A percentile compares a stretch with the other conserved stretches of the same genome.
These are phyloP conservation scores for Erucastrum elatum DNA, from an alignment of 345 rosid species.

Conservation along the genomic window DNA sequence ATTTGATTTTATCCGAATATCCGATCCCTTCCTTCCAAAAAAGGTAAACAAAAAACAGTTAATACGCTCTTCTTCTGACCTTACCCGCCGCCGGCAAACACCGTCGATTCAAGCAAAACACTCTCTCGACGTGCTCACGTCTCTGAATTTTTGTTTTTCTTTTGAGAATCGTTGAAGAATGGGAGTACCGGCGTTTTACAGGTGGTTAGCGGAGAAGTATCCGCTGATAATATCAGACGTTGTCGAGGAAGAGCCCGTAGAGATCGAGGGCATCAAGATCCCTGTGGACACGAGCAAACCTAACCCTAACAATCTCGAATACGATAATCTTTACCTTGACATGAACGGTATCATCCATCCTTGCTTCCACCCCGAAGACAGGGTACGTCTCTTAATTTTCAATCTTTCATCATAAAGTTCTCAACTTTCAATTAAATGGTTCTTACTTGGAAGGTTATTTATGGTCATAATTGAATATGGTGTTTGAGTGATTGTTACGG, in stretches of 20 bases:
- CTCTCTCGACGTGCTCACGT: not conserved
- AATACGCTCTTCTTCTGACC: slow-evolving; percentile 13
- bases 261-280: slow-evolving; percentile 70
- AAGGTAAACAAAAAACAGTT: not conserved
- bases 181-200: slow-evolving; percentile 98
- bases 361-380: slow-evolving; percentile 97
- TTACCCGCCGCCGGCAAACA: slow-evolving; percentile 40
- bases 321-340: slow-evolving; percentile 92
- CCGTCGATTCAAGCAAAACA: slow-evolving; percentile 10
- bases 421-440: not conserved
- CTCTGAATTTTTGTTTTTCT: too few species aligned
- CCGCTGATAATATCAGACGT: slow-evolving; percentile 77
- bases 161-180: slow-evolving; percentile 35
- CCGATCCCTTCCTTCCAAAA: not conserved
- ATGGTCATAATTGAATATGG: too few species aligned
- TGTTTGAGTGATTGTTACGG: too few species aligned
- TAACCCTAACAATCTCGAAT: slow-evolving; percentile 82
- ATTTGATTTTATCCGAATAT: not conserved
- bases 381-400: slow-evolving; percentile 44
- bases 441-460: too few species aligned
- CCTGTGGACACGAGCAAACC: slow-evolving; percentile 93
- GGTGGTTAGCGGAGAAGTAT: slow-evolving; percentile 97
- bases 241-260: slow-evolving; percentile 85
- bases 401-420: not conserved
- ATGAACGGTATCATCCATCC: slow-evolving; percentile 99